Evolutionary conservation across 805 yeast species (phyloP), one percentile per base, ranked within the genome.

Genomic region (Metschnikowia lachancei): DNA sequence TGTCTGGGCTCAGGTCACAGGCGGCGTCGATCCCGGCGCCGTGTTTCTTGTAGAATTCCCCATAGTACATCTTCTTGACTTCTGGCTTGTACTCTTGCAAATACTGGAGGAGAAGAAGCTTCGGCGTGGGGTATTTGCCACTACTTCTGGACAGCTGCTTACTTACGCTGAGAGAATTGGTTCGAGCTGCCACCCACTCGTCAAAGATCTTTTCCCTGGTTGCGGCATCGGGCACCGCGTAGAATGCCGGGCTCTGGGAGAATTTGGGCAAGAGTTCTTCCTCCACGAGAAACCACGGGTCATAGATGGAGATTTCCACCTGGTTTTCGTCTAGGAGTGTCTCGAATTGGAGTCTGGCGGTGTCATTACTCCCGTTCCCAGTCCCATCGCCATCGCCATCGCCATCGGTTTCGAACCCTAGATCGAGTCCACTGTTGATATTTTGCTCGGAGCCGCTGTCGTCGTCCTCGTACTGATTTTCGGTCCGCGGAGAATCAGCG

Each of bases 221-320:
- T 5, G 50, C 43, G 4, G 49, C 42, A 14, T 52, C 53, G 6
- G 50, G 44, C 3, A 69, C 48, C 2, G 59, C 52, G 45, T 59
- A 70, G 50, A 48, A 70, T 16, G 57, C 65, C 0, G 74, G 66
- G 39, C 48, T 39, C 29, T 54, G 54, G 11, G 57, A 58, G 13
- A 70, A 56, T 17, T 65, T 63, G 1, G 52, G 39, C 6, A 68
- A 52, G 10, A 67, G 50, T 17, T 66, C 69, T 39, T 69, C 75
- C 47, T 69, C 72, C 0, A 70, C 60, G 20, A 72, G 41, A 41
- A 56, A 59, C 72, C 75, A 72, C 3, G 73, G 65, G 35, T 69
- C 69, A 52, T 59, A 69, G 17, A 58, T 33, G 6, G 71, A 64
- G 16, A 71, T 65, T 28, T 49, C 46, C 16, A 55, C 44, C 39